phyloP scores from a whole-genome alignment of 2,329 filamentous ascomycete species.

The Corynespora cassiicola region DNA sequence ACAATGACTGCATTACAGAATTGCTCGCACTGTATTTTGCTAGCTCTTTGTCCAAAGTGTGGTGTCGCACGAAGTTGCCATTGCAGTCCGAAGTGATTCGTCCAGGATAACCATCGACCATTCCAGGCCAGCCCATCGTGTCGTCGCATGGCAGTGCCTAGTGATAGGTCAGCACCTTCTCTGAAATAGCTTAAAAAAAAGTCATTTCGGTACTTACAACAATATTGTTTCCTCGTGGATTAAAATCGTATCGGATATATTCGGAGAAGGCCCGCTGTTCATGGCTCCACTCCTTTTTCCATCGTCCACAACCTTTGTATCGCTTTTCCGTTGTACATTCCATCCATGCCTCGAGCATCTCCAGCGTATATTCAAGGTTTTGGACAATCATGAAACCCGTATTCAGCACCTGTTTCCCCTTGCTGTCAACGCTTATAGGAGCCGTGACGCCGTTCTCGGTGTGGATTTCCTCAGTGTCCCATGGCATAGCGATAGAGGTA shows the following conservation, averaged over 20 bases:
- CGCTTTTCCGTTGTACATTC: slow-evolving; percentile 33
- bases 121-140: slow-evolving; percentile 40
- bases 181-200: not conserved
- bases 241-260: slow-evolving; percentile 42
- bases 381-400: slow-evolving; percentile 50
- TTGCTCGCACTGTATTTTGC: slow-evolving; percentile 11
- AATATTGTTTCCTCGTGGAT: slow-evolving; percentile 28
- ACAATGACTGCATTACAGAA: slow-evolving; percentile 18
- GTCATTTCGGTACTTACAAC: slow-evolving; percentile 23
- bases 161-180: not conserved
- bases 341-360: slow-evolving; percentile 38
- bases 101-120: slow-evolving; percentile 17
- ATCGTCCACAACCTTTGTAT: slow-evolving; percentile 33
- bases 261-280: slow-evolving; percentile 43
- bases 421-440: slow-evolving; percentile 45
- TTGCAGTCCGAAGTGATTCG: slow-evolving; percentile 29
- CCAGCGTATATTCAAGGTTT: slow-evolving; percentile 24
- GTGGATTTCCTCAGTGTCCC: slow-evolving; percentile 37
- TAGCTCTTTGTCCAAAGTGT: slow-evolving; percentile 26
- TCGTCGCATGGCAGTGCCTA: slow-evolving; percentile 41
- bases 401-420: slow-evolving; percentile 45
- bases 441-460: slow-evolving; percentile 19
- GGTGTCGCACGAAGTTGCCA: slow-evolving; percentile 36
- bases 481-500: slow-evolving; percentile 51
- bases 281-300: slow-evolving; percentile 35